Percentiles rank a stretch among this genome's conserved stretches.
Conservation (phyloP, 2,329 filamentous ascomycete genomes). For the Graphilbum sp. region DNA sequence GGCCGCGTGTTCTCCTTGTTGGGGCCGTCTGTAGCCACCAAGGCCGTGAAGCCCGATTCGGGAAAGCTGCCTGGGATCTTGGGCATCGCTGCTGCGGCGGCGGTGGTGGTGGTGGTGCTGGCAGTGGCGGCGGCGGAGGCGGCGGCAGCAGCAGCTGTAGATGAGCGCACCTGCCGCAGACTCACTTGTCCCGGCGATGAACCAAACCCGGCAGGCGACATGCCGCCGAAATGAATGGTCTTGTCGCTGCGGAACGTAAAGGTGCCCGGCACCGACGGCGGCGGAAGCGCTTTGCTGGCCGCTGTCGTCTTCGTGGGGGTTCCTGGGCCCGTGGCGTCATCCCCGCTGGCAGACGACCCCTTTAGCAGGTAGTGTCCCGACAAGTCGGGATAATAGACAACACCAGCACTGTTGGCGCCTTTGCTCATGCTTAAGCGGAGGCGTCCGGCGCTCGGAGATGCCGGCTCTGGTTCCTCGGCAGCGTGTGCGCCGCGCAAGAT, state of each 20-base stretch:
- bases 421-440: neutral
- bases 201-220: conserved; percentile 36
- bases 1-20: conserved; percentile 41
- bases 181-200: conserved; percentile 41
- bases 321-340: neutral
- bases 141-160: conserved; percentile 23
- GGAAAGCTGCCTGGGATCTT: conserved; percentile 24
- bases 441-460: conserved; percentile 5
- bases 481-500: conserved; percentile 9
- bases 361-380: conserved; percentile 15
- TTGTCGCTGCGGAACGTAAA: conserved; percentile 53
- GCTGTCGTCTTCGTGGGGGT: neutral
- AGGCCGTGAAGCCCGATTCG: neutral
- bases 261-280: conserved; percentile 32
- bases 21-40: conserved; percentile 15
- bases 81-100: conserved; percentile 8
- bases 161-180: conserved; percentile 41
- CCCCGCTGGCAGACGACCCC: neutral
- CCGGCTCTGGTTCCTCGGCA: neutral
- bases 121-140: neutral
- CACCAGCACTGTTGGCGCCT: too few species aligned
- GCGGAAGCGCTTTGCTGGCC: conserved; percentile 4
- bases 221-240: conserved; percentile 39
- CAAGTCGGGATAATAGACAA: conserved; percentile 33
- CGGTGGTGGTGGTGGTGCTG: too few species aligned